These are phyloP conservation scores for Lachnellula subtilissima DNA, from an alignment of 2,329 filamentous ascomycete species.

Conservation along the genomic window DNA sequence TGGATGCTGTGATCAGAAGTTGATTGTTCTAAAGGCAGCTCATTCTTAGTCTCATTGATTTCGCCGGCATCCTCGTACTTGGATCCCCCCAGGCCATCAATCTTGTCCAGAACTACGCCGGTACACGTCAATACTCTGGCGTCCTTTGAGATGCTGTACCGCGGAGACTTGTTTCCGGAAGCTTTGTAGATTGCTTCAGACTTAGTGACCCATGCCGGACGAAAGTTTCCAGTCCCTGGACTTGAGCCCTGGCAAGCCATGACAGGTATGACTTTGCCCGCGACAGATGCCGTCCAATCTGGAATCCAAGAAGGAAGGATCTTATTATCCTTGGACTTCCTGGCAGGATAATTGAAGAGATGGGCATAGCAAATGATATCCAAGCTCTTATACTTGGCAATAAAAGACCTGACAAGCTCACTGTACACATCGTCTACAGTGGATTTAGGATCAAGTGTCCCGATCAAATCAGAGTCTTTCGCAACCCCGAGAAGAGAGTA, in stretches of 20 bases:
- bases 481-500: conserved; percentile 5
- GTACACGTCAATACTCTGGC: not conserved
- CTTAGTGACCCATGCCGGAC: not conserved
- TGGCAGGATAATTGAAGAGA: not conserved
- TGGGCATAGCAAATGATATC: conserved; percentile 4
- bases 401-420: not conserved
- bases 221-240: not conserved
- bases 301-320: not conserved
- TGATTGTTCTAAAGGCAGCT: not conserved
- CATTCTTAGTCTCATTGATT: not conserved
- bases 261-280: not conserved
- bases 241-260: not conserved
- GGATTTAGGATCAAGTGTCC: not conserved
- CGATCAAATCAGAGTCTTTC: not conserved
- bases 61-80: not conserved
- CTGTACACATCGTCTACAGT: not conserved
- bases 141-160: not conserved
- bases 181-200: not conserved
- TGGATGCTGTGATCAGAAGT: not conserved
- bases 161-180: not conserved
- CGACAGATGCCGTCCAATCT: not conserved
- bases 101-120: not conserved
- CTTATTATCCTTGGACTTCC: not conserved
- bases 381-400: conserved; percentile 1
- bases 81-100: not conserved